Percentiles rank a stretch among this genome's conserved stretches.
These are phyloP conservation scores for Tetrahymena borealis DNA, from an alignment of 73 alveolate species.

Conservation along the genomic window DNA sequence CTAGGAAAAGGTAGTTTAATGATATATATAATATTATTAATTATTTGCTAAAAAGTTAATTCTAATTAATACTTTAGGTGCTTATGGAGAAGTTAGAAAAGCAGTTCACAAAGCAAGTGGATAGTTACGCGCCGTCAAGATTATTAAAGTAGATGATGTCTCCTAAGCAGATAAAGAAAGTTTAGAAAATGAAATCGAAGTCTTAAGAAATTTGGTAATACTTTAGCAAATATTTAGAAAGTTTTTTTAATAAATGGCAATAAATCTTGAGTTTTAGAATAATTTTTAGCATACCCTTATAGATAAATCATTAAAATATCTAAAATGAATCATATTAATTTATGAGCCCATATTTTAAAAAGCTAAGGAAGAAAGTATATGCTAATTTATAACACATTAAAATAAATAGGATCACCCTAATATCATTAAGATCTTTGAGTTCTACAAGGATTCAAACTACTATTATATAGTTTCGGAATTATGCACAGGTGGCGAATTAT, in stretches of 20 bases:
- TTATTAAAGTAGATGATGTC: conserved; percentile 1
- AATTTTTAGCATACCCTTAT: too few relatives aligned
- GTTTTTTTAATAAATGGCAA: too few relatives aligned
- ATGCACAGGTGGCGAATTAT: conserved; percentile 41
- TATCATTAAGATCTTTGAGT: conserved; percentile 14
- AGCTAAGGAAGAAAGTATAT: too few relatives aligned
- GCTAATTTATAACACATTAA: too few relatives aligned
- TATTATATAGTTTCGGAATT: conserved; percentile 27
- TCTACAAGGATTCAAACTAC: conserved; percentile 21
- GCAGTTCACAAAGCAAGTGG: conserved; percentile 22
- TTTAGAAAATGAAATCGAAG: conserved; percentile 8
- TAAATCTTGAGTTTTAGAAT: too few relatives aligned
- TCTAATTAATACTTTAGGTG: background rate
- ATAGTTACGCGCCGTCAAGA: conserved; percentile 11
- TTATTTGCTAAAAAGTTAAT: background rate
- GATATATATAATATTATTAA: background rate
- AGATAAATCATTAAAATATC: too few relatives aligned
- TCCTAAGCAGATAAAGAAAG: conserved; percentile 11
- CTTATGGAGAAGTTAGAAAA: conserved; percentile 27
- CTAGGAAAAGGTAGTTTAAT: conserved; percentile 23
- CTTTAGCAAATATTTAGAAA: too few relatives aligned
- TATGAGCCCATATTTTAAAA: too few relatives aligned
- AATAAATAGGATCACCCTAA: conserved; percentile 42
- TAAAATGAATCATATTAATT: too few relatives aligned
- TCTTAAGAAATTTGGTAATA: conserved; percentile 11